Base-by-base conservation (phyloP, 768 basidiomycete genomes). In the Pulveroboletus sp. region DNA sequence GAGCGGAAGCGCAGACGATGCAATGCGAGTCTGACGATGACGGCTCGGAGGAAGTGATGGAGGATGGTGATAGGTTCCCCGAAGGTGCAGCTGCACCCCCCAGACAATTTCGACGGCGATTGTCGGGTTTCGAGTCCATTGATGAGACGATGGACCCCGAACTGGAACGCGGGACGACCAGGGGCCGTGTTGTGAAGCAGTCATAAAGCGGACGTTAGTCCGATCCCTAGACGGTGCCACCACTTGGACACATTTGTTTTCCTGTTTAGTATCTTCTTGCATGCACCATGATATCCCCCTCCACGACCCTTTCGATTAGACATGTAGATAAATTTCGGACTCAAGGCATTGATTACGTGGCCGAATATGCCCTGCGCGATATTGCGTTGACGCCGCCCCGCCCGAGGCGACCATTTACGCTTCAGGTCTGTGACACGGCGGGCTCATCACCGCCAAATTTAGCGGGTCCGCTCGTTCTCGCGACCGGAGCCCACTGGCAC, bases 111-210 rank as follows among this genome's bases (percentile, higher is more conserved):
- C 34, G 24, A 25, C 27, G 75, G 20, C 66, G 78, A 43, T 59
- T 80, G 40, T 81, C 82, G 6, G 75, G 75, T 20, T 81, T 71
- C 54, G 78, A 82, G 51, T 70, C 71, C 21, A 62, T 66, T 5
- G 75, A 82, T 12, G 73, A 72, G 17, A 58, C 59, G 13, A 32
- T 45, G 31, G 27, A 45, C 1, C 66, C 80, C 61, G 79, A 82
- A 58, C 51, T 78, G 29, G 80, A 82, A 56, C 69, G 70, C 42
- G 71, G 71, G 37, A 49, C 50, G 16, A 64, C 71, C 10, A 13
- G 6, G 39, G 65, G 71, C 9, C 72, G 70, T 13, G 25, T 12
- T 19, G 17, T 17, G 10, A 29, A 11, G 25, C 16, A 17, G 27
- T 23, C 19, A 27, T 9, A 27, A 9, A 27, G 5, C 25, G 9